Evolutionary conservation across 1,284 basidiomycete species (phyloP), one percentile per base, ranked within the genome.

Genomic region (Baeospora myosura): DNA sequence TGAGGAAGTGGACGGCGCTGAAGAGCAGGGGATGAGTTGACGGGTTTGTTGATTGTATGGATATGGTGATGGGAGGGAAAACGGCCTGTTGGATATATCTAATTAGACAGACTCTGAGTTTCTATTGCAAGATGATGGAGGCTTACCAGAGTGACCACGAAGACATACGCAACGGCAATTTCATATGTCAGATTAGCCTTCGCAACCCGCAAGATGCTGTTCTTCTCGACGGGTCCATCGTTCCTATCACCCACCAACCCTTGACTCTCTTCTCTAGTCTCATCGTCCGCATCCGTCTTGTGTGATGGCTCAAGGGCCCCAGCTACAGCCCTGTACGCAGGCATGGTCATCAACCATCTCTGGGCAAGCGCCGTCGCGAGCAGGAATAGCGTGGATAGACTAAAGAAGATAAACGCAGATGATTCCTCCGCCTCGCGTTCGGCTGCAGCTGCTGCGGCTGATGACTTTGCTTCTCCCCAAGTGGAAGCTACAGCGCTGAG

Each of bases 41-140:
- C 12, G 76, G 71, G 47, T 78, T 78, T 2, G 76, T 77, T 0
- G 90, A 75, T 25, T 62, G 59, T 38, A 94, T 76, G 0, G 82
- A 83, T 3, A 81, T 76, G 2, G 91, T 92, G 44, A 92, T 83
- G 0, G 89, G 76, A 2, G 91, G 91, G 62, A 81, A 93, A 31
- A 93, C 80, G 23, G 88, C 74, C 90, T 93, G 47, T 3, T 46
- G 18, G 4, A 28, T 7, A 16, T 32, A 24, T 30, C 20, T 24
- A 25, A 28, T 36, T 36, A 18, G 18, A 3, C 17, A 25, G 51
- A 35, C 46, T 43, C 37, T 8, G 3, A 32, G 42, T 10, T 28
- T 16, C 16, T 29, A 10, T 17, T n/a, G n/a, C n/a, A n/a, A n/a
- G n/a, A n/a, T n/a, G n/a, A 17, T 11, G 24, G 33, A 41, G 32